Conservation (phyloP, 1,139 yeast genomes). For the Blastobotrys serpentis region DNA sequence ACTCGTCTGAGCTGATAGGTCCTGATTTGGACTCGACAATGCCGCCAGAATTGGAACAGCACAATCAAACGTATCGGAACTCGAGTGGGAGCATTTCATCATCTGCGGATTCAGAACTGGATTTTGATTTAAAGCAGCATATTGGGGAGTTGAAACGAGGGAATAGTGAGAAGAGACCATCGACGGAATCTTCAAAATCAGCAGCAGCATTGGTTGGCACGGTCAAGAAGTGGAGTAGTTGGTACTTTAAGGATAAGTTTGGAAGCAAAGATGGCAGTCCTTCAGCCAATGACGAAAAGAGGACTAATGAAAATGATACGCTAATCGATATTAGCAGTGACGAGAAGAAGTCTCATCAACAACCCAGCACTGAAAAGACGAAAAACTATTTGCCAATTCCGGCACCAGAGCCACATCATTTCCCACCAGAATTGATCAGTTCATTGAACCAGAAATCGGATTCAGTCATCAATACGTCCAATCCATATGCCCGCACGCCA, state of each 20-base stretch:
- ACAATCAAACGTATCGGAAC: neutral
- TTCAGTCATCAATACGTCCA: slow-evolving; percentile 8
- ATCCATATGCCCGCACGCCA: slow-evolving; percentile 29
- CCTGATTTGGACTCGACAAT: slow-evolving; percentile 5
- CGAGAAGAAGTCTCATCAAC: no score
- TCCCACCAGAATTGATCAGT: slow-evolving; percentile 34
- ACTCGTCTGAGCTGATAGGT: slow-evolving; percentile 1
- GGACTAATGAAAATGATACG: neutral
- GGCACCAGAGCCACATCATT: slow-evolving; percentile 34
- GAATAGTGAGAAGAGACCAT: neutral
- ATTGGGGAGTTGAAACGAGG: slow-evolving; percentile 24
- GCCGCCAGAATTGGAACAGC: neutral
- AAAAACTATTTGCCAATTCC: slow-evolving; percentile 12
- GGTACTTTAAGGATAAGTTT: slow-evolving; percentile 33
- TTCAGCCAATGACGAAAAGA: no score
- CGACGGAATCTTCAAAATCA: slow-evolving; percentile 6
- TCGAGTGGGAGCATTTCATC: neutral
- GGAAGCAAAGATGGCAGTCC: slow-evolving; percentile 11
- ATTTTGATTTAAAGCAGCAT: slow-evolving; percentile 17
- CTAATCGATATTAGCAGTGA: neutral
- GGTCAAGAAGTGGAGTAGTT: slow-evolving; percentile 34
- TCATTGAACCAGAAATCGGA: slow-evolving; percentile 17
- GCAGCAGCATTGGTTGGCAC: slow-evolving; percentile 28
- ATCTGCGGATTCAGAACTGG: neutral
- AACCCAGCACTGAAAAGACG: no score